Conservation (phyloP, 2,329 filamentous ascomycete species). For the Xylaria sp. region DNA sequence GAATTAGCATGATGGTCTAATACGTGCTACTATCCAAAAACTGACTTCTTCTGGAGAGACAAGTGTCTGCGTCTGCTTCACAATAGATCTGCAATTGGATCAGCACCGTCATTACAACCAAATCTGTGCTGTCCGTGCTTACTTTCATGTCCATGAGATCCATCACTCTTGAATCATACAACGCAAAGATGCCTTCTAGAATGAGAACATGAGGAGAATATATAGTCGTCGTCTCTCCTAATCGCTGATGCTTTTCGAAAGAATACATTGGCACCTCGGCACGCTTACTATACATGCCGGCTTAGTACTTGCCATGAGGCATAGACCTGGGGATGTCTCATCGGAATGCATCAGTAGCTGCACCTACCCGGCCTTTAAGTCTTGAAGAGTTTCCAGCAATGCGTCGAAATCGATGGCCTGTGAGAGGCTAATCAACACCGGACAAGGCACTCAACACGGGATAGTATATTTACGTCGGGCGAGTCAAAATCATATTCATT, state of each 20-base stretch:
- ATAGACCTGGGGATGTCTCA: background rate
- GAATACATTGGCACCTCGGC: conserved; percentile 95
- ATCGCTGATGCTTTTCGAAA: conserved; percentile 85
- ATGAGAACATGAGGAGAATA: conserved; percentile 97
- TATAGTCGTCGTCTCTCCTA: conserved; percentile 80
- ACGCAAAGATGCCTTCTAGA: conserved; percentile 91
- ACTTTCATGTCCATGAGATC: conserved; percentile 91
- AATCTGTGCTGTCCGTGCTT: conserved; percentile 25
- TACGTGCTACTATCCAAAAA: conserved; percentile 5
- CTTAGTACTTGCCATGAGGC: conserved; percentile 17
- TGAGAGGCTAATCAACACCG: conserved; percentile 31
- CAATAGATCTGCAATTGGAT: conserved; percentile 76
- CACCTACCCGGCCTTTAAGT: conserved; percentile 87
- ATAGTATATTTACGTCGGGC: conserved; percentile 62
- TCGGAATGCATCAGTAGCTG: background rate
- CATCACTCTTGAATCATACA: conserved; percentile 85
- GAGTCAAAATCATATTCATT: conserved; percentile 98
- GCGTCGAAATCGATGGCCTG: conserved; percentile 91
- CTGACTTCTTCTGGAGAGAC: conserved; percentile 84
- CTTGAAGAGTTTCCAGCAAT: conserved; percentile 76
- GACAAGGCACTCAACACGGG: conserved; percentile 5
- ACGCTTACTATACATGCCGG: conserved; percentile 68
- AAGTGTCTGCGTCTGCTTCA: conserved; percentile 93
- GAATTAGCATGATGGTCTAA: conserved; percentile 10
- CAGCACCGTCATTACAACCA: conserved; percentile 15